phyloP scores from a whole-genome alignment of 805 yeast genomes.

The Monosporozyma siamensis region DNA sequence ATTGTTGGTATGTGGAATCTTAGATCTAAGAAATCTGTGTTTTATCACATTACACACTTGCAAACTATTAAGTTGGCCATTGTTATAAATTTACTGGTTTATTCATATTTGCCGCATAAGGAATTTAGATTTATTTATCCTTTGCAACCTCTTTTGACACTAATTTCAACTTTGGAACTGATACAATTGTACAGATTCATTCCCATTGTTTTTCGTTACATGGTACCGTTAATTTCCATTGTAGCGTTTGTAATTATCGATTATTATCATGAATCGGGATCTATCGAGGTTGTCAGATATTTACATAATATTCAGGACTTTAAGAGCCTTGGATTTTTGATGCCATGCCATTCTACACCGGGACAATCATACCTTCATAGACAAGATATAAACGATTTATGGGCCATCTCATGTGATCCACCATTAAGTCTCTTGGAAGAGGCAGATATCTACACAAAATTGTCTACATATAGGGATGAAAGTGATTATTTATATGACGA shows the following conservation, averaged over 20 bases:
- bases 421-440: constrained; percentile 42
- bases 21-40: constrained; percentile 4
- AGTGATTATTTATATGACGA: constrained; percentile 74
- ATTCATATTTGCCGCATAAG: constrained; percentile 70
- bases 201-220: constrained; percentile 9
- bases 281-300: constrained; percentile 51
- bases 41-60: not conserved
- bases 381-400: constrained; percentile 38
- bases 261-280: constrained; percentile 79
- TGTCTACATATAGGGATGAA: constrained; percentile 62
- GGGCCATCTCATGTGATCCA: constrained; percentile 91
- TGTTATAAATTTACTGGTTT: constrained; percentile 40
- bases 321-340: constrained; percentile 63
- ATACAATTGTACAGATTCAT: constrained; percentile 1
- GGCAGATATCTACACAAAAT: constrained; percentile 22
- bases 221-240: constrained; percentile 14
- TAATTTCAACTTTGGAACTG: constrained; percentile 39
- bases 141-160: constrained; percentile 61
- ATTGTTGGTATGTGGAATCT: constrained; percentile 33
- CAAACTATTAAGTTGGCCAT: constrained; percentile 26
- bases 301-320: constrained; percentile 36
- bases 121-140: constrained; percentile 88
- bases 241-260: constrained; percentile 38
- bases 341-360: constrained; percentile 97
- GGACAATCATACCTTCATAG: constrained; percentile 80